These are phyloP conservation scores for Kwoniella sp. DNA, from an alignment of 768 basidiomycete species.

Conservation along the genomic window DNA sequence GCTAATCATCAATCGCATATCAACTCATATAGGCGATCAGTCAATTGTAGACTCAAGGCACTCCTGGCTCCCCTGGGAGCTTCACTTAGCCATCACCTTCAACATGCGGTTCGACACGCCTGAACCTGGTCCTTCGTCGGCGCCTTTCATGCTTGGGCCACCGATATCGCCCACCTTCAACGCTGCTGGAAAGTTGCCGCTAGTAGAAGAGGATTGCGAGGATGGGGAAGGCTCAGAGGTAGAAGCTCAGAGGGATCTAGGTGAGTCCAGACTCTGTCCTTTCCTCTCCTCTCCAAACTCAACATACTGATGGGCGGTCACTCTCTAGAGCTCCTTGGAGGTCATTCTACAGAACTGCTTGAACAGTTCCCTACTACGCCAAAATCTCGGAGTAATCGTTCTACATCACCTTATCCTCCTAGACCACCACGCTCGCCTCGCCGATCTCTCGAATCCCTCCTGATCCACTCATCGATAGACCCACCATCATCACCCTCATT, in stretches of 20 bases:
- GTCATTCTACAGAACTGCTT: background rate
- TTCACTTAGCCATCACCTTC: no score
- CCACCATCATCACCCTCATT: background rate
- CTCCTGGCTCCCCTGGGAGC: no score
- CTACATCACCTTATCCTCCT: background rate
- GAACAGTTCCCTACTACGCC: background rate
- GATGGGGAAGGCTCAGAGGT: background rate
- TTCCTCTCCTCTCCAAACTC: background rate
- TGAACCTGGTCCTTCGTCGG: constrained; percentile 11
- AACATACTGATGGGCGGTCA: background rate
- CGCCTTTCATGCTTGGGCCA: constrained; percentile 7
- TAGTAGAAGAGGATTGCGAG: constrained; percentile 3
- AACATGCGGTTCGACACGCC: background rate
- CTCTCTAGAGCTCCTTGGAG: no score
- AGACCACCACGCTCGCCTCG: constrained; percentile 13
- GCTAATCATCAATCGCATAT: background rate
- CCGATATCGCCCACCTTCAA: constrained; percentile 8
- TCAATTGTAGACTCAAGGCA: no score
- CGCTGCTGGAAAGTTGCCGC: background rate
- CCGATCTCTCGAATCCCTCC: constrained; percentile 3
- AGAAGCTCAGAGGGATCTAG: background rate
- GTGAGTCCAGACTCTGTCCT: background rate
- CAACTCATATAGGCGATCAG: no score
- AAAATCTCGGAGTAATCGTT: background rate
- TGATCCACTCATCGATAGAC: background rate